phyloP scores from a whole-genome alignment of 208 protist genomes.

The Novymonas esmeraldas region DNA sequence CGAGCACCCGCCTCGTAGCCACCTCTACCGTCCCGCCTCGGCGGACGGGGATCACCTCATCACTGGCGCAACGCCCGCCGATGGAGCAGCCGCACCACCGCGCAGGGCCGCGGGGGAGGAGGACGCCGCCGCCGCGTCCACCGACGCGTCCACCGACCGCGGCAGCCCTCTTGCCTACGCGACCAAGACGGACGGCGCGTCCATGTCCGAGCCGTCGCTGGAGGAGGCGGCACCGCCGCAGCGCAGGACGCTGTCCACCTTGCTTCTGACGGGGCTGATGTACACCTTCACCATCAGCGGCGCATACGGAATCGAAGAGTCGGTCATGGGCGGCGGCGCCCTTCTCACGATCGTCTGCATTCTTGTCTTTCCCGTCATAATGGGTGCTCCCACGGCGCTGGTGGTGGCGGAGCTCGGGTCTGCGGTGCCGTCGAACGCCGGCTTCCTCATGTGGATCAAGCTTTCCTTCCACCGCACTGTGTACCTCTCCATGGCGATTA shows the following conservation, averaged over 20 bases:
- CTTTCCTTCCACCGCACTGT: constrained; percentile 59
- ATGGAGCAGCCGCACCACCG: background rate
- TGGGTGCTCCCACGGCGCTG: constrained; percentile 67
- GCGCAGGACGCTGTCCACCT: constrained; percentile 41
- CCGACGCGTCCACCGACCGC: no score
- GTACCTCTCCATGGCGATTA: constrained; percentile 72
- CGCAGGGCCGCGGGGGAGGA: background rate
- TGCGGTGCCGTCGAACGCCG: constrained; percentile 72
- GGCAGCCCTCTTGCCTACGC: background rate
- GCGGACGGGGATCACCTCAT: background rate
- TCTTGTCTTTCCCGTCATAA: constrained; percentile 71
- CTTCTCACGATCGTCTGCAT: constrained; percentile 68
- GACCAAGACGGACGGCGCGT: background rate
- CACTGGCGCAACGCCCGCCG: background rate
- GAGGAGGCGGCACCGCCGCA: background rate
- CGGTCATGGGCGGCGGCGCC: constrained; percentile 75
- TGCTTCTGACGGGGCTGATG: constrained; percentile 81
- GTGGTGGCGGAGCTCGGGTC: constrained; percentile 78
- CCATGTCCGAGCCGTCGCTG: background rate
- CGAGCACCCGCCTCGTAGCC: constrained; percentile 69
- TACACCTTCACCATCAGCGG: constrained; percentile 83
- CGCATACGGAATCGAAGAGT: constrained; percentile 83
- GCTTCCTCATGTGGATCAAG: constrained; percentile 81
- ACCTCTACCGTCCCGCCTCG: constrained; percentile 26
- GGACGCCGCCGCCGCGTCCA: background rate